Evolutionary conservation across 768 basidiomycete species (phyloP), one percentile per base, ranked within the genome.

Genomic region (Lyophyllum shimeji): DNA sequence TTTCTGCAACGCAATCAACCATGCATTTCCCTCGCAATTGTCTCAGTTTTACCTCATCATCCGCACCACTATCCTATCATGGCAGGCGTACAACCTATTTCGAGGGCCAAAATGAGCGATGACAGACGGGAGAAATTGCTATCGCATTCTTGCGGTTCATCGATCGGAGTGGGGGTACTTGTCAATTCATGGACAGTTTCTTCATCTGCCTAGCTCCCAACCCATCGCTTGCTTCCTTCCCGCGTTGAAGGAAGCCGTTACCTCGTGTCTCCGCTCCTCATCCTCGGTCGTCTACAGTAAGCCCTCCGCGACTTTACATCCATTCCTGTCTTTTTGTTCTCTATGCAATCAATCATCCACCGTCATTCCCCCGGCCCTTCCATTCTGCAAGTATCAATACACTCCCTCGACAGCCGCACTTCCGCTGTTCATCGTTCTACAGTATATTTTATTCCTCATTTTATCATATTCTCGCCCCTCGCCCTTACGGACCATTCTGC

Each of bases 381-480:
- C 71, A 69, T 56, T 60, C 60, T 63, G 65, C 67, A 69, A 69
- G 65, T 70, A 76, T 74, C 71, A 72, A 70, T 68, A 68, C 65
- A 67, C 63, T 76, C 74, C 75, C 74, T 76, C 76, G 79, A 82
- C 79, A 82, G 73, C 76, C 72, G 58, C 76, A 71, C 67, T 71
- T 72, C 73, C 70, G 68, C 74, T 76, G 69, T 69, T 68, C 66
- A 81, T 82, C 77, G 74, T 74, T 76, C 67, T 83, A 78, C 77
- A 82, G 77, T 84, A 82, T 86, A 85, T 82, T 78, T 90, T 90
- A 90, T 90, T 89, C 81, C 83, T 87, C 86, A 86, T 76, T 79
- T 88, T 87, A 89, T 85, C 79, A 73, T 77, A 80, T 58, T 63
- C 67, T 61, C 34, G 2, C 67, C 65, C 61, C 59, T 63, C 67